Evolutionary conservation across 2,329 filamentous ascomycete species (phyloP).

Genomic region (Claviceps purpurea): DNA sequence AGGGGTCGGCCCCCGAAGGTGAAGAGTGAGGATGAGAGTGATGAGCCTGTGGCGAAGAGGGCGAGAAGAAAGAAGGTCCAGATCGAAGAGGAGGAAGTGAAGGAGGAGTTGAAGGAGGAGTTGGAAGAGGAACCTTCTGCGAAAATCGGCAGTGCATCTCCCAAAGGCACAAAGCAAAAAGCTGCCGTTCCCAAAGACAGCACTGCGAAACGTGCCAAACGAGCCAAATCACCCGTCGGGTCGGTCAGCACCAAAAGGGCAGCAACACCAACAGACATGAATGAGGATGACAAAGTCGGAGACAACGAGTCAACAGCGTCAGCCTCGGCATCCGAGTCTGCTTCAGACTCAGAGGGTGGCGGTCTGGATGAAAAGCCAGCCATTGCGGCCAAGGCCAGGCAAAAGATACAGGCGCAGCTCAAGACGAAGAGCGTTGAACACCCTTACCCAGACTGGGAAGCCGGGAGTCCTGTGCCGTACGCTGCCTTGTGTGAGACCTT

Average conservation of each 20-base stretch:
- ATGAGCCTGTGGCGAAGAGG: constrained; percentile 48
- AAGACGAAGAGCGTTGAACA: constrained; percentile 58
- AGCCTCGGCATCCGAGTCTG: constrained; percentile 15
- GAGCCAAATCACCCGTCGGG: not conserved
- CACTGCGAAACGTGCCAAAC: constrained; percentile 7
- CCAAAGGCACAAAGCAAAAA: not conserved
- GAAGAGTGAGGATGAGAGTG: constrained; percentile 32
- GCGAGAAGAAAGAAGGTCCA: constrained; percentile 32
- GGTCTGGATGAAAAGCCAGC: constrained; percentile 54
- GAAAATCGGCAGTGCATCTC: not conserved
- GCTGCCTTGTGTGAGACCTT: constrained; percentile 90
- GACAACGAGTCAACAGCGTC: constrained; percentile 5
- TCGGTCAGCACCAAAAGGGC: constrained; percentile 5
- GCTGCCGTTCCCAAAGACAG: constrained; percentile 17
- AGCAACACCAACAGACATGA: constrained; percentile 12
- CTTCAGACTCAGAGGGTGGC: constrained; percentile 29
- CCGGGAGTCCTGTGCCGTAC: constrained; percentile 81
- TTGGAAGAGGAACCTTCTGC: not conserved
- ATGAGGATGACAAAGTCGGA: constrained; percentile 14
- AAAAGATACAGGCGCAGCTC: constrained; percentile 68
- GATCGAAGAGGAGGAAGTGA: constrained; percentile 40
- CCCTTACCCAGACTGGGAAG: constrained; percentile 90
- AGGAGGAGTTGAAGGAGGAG: constrained; percentile 12
- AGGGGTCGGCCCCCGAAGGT: constrained; percentile 28
- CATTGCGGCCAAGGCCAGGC: constrained; percentile 57